Evolutionary conservation across 1,284 basidiomycete species (phyloP).

Genomic region (Tylopilus orsonianus): DNA sequence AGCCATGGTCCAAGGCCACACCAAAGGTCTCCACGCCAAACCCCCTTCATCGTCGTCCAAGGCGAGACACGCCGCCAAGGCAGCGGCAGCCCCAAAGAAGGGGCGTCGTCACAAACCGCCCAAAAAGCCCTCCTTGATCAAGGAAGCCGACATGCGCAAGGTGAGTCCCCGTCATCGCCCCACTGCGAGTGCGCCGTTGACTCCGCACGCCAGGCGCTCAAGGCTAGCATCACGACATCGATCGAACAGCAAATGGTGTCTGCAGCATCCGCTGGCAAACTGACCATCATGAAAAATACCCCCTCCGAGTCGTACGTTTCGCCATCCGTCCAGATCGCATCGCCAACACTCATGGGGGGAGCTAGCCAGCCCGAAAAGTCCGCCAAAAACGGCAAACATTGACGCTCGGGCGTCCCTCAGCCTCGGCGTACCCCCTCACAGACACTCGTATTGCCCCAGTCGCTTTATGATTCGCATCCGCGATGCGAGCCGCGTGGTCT

Average conservation of each 20-base stretch:
- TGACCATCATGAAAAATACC: slow-evolving; percentile 84
- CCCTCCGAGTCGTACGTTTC: slow-evolving; percentile 41
- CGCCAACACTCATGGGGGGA: slow-evolving; percentile 7
- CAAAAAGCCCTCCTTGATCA: slow-evolving; percentile 67
- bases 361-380: slow-evolving; percentile 24
- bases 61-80: slow-evolving; percentile 57
- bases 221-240: slow-evolving; percentile 84
- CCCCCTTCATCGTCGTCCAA: slow-evolving; percentile 42
- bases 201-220: slow-evolving; percentile 74
- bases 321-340: background rate
- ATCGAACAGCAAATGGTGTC: slow-evolving; percentile 88
- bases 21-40: slow-evolving; percentile 63
- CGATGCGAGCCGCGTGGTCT: slow-evolving; percentile 3
- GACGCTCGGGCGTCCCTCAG: slow-evolving; percentile 8
- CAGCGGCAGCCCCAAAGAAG: slow-evolving; percentile 69
- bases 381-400: slow-evolving; percentile 20
- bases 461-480: background rate
- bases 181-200: background rate
- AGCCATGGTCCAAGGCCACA: slow-evolving; percentile 66
- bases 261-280: slow-evolving; percentile 81
- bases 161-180: slow-evolving; percentile 26
- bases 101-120: slow-evolving; percentile 69
- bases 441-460: slow-evolving; percentile 7
- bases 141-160: slow-evolving; percentile 69
- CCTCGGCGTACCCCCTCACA: background rate